phyloP scores from a whole-genome alignment of 129 eudicot species.

The Escallonia herrerae region DNA sequence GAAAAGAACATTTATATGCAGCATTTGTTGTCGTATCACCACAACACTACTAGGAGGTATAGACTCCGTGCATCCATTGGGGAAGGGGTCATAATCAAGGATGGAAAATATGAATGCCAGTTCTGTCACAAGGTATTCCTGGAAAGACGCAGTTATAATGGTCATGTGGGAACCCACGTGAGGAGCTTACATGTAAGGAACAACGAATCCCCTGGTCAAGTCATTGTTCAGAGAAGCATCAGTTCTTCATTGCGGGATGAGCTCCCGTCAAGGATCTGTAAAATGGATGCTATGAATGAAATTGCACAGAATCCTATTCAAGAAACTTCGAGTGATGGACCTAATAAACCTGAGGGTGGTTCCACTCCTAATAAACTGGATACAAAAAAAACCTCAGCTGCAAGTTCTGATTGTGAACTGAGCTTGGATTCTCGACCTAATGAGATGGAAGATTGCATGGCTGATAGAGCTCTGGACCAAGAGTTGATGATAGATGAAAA shows the following conservation, averaged over 20 bases:
- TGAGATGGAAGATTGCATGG: conserved; percentile 12
- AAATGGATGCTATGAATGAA: conserved; percentile 31
- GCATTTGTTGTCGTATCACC: conserved; percentile 46
- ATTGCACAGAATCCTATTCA: conserved; percentile 26
- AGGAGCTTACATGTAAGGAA: conserved; percentile 8
- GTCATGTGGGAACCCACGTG: conserved; percentile 41
- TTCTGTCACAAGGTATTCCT: conserved; percentile 43
- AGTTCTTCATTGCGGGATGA: conserved; percentile 14
- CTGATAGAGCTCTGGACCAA: conserved; percentile 9
- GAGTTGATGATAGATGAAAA: conserved; percentile 10
- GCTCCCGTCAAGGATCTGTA: conserved; percentile 14
- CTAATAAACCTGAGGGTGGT: not conserved
- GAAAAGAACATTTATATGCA: conserved; percentile 35
- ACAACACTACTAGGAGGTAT: conserved; percentile 36
- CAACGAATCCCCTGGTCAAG: conserved; percentile 16
- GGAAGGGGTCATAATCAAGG: conserved; percentile 41
- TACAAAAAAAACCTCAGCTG: conserved; percentile 7
- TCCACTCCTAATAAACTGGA: conserved; percentile 15
- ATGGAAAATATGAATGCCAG: conserved; percentile 43
- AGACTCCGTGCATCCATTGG: conserved; percentile 34
- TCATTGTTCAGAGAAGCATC: conserved; percentile 6
- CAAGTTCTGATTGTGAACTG: not conserved
- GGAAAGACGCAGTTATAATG: conserved; percentile 28
- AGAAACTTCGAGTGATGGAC: conserved; percentile 17
- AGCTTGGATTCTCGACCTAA: conserved; percentile 16